Base-by-base conservation (phyloP, 2,329 filamentous ascomycete genomes). In the Cladosporium austrohemisphaericum region DNA sequence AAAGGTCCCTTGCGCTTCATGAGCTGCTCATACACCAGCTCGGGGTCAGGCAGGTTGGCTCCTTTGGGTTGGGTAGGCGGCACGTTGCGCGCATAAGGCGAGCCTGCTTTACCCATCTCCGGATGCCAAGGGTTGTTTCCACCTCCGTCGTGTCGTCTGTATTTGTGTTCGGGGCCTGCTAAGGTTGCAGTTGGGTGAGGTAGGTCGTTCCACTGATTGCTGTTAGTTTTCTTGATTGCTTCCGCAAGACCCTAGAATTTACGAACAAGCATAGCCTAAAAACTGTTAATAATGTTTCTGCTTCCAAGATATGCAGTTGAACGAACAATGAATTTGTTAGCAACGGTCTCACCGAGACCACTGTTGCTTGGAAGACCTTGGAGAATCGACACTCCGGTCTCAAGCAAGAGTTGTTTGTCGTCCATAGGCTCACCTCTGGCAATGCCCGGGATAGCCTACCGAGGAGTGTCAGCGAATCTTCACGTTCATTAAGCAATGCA, bases 91-190 rank as follows among this genome's bases (percentile, higher is more conserved):
- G 64, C 60, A 57, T 75, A 76, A 2, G 72, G 70, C 2, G 70
- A 67, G 5, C 75, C 75, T 11, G 76, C 76, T 56, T 76, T 77
- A 54, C 76, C 76, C 66, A 78, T 73, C 44, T 77, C 72, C 1
- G 75, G 74, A 32, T 65, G 57, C 69, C 72, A 75, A 4, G 69
- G 72, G 53, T 75, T 78, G 57, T 76, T 76, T 16, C 46, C 46
- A 28, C 70, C 64, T 4, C 73, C 73, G 53, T 76, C 73, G 52
- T 72, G 68, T 52, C 65, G 59, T 54, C 72, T 61, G 56, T 74
- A 75, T 52, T 68, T 66, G 10, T 69, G 58, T 6, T 68, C 65
- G 4, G 75, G 75, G 10, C 75, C 75, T 32, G 73, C 70, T 10
- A 71, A 55, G 16, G 73, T 74, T 2, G 69, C 66, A 4, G 73